phyloP scores from a whole-genome alignment of 2,329 filamentous ascomycete species.

The Lomentospora prolificans region DNA sequence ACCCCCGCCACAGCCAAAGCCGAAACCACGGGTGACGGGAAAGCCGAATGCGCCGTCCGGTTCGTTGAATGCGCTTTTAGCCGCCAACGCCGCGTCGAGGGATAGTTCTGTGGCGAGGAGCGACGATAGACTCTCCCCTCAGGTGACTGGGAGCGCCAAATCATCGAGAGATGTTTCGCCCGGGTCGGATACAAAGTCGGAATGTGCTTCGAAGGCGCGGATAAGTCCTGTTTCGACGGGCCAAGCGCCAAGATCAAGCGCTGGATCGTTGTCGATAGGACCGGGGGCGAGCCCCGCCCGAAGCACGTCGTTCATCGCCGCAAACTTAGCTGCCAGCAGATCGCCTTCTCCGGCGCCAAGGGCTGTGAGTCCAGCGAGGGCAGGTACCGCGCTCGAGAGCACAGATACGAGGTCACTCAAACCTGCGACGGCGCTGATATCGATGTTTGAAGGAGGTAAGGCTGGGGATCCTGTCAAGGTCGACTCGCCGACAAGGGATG shows the following conservation, averaged over 20 bases:
- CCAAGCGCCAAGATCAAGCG: not conserved
- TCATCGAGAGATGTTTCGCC: not conserved
- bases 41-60: not conserved
- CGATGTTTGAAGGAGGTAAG: slow-evolving; percentile 49
- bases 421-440: slow-evolving; percentile 55
- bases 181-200: not conserved
- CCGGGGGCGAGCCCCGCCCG: not conserved
- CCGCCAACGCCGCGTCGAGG: not conserved
- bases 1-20: not conserved
- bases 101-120: not conserved
- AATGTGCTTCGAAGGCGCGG: not conserved
- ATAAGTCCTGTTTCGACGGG: not conserved
- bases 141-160: not conserved
- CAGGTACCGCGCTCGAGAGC: not conserved
- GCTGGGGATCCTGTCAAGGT: slow-evolving; percentile 25
- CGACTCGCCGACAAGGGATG: slow-evolving; percentile 12
- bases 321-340: not conserved
- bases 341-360: slow-evolving; percentile 15
- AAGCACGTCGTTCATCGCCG: not conserved
- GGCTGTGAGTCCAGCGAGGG: not conserved
- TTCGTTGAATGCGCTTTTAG: not conserved
- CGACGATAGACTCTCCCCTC: not conserved
- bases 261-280: not conserved
- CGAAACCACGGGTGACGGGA: not conserved
- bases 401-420: slow-evolving; percentile 49